Base-by-base conservation (phyloP, 345 rosid genomes). In the Adansonia digitata region DNA sequence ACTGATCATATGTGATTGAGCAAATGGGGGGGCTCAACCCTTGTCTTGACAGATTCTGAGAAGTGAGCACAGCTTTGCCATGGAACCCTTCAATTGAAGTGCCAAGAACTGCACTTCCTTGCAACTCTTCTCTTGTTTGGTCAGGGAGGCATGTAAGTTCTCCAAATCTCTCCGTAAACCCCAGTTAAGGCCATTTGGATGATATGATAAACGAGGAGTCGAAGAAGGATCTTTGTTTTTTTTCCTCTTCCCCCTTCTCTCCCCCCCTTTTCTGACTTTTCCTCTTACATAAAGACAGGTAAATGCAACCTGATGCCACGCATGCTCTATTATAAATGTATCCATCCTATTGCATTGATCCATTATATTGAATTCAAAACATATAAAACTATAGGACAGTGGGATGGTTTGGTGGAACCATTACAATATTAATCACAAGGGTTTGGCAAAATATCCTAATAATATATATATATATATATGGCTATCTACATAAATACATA, bases 91-190 rank as follows among this genome's bases (percentile, higher is more conserved):
- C n/a, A 10, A 18, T 5, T 37, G 42, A 61, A 61, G 49, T 65
- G 70, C 29, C 49, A n/a, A 64, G 46, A n/a, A n/a, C 60, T 49
- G 73, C 66, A 73, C 39, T 73, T 37, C 26, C 15, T n/a, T 13
- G 51, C 56, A 64, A 17, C 29, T 20, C 34, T 42, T 34, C 12
- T 12, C 26, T 43, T 56, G 61, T 27, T 39, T 29, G 17, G 40
- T 73, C 52, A 73, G 17, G 75, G 75, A 73, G 75, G 75, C 75
- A 59, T 73, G 24, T 59, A 18, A 3, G 39, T n/a, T 27, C 55
- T 18, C 40, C 55, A 29, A 27, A 27, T 73, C 56, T 17, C 40
- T 18, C 55, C 9, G 9, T 46, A 9, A 46, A 27, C 72, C 29
- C 57, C 57, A 27, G 27, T 17, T n/a, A 46, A 68, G 9, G 6